Evolutionary conservation across 116 monocot species (phyloP), one percentile per base, ranked within the genome.

Genomic region (Zostera marina): DNA sequence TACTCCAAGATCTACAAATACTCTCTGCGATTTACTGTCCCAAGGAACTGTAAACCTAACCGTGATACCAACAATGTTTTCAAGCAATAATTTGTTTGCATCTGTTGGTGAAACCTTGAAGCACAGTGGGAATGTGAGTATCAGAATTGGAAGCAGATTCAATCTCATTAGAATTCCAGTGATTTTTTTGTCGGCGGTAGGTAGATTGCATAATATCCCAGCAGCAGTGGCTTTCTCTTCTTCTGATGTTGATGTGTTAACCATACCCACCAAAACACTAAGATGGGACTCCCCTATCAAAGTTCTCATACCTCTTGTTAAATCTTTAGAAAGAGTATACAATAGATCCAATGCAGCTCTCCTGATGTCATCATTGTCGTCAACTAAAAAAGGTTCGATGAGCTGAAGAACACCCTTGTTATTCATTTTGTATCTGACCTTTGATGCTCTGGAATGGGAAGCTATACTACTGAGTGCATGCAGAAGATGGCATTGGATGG

Each of bases 1-100:
- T 5, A 82, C 61, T 6, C 85, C 82, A 7, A 71, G 62, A 2
- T 70, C 41, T 17, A 68, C 82, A 39, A 78, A 67, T 22, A 42
- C 11, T 68, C 52, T 85, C 59, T 91, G 91, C 47, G 85, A 66
- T 22, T 85, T 85, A 53, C 75, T 85, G 59, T 91, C 82, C 54
- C 53, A 82, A 5, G 91, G 74, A 62, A 78, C 70, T 7, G 91
- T 85, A 63, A 91, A 91, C 39, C 82, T 62, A 65, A 82, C 46
- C 13, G 82, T 19, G 9, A 79, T 21, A 13, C 79, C 70, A 19
- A 82, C 67, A 57, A 82, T 71, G 67, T 65, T 64, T 26, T 91
- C 91, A 17, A 85, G 58, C 24, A 81, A 62, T 56, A 47, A 67
- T 15, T 11, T 71, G 8, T 47, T 73, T 40, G 47, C 44, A 0